Evolutionary conservation across 768 basidiomycete genomes (phyloP).

Genomic region (Gymnopilus junonius): DNA sequence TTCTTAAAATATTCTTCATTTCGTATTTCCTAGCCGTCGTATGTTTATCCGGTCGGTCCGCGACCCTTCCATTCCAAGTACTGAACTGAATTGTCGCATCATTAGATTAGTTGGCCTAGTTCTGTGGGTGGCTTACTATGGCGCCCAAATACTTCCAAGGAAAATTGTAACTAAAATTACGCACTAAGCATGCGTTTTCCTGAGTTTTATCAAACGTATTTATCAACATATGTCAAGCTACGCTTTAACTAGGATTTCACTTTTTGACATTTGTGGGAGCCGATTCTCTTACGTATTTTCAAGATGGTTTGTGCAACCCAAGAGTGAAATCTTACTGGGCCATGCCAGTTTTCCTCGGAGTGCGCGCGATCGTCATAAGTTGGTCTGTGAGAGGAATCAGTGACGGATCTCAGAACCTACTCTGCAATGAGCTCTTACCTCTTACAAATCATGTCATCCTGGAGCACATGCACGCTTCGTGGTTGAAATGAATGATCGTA

Average conservation of each 20-base stretch:
- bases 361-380: neutral
- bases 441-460: neutral
- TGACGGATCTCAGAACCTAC: neutral
- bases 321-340: neutral
- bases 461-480: neutral
- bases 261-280: neutral
- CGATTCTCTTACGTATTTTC: neutral
- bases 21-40: neutral
- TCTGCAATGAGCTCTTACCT: neutral
- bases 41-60: neutral
- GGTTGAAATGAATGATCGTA: conserved; percentile 5
- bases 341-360: conserved; percentile 1
- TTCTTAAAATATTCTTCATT: neutral
- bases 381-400: conserved; percentile 1
- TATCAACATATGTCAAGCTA: neutral
- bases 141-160: neutral
- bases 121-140: neutral
- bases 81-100: neutral
- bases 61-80: neutral
- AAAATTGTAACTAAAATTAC: neutral
- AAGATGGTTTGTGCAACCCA: neutral
- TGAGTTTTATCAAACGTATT: neutral
- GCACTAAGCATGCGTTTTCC: neutral
- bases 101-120: neutral
- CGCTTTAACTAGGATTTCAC: neutral